Percentiles rank a stretch among this genome's conserved stretches.
phyloP scores from a whole-genome alignment of 139 green algal species.

The Coccomyxa sp. region DNA sequence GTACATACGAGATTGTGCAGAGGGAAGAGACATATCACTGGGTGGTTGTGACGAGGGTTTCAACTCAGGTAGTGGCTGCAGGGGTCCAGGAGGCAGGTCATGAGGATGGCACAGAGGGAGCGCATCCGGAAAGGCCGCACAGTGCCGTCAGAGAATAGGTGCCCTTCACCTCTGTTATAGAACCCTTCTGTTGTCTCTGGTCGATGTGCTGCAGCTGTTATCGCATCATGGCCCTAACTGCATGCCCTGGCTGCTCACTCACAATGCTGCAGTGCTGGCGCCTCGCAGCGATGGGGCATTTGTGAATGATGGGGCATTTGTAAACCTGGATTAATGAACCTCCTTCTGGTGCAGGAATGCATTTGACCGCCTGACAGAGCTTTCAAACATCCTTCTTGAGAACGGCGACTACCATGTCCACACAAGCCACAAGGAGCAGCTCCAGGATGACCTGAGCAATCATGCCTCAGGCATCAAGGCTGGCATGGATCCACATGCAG shows the following conservation, averaged over 20 bases:
- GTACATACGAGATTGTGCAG: too few relatives aligned
- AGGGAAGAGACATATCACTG: too few relatives aligned
- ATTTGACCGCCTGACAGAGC: slow-evolving; percentile 48
- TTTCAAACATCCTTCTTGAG: slow-evolving; percentile 36
- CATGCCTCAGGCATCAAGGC: not conserved
- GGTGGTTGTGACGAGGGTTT: too few relatives aligned
- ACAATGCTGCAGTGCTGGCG: not conserved
- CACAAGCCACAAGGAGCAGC: slow-evolving; percentile 19
- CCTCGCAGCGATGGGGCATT: too few relatives aligned
- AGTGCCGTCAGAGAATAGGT: slow-evolving; percentile 21
- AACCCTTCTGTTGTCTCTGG: not conserved
- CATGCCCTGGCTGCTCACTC: not conserved
- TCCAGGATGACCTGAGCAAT: slow-evolving; percentile 2
- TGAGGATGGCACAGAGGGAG: not conserved
- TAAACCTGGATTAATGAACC: not conserved
- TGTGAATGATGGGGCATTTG: too few relatives aligned
- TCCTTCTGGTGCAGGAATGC: slow-evolving; percentile 8
- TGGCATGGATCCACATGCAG: not conserved
- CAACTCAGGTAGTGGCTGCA: too few relatives aligned
- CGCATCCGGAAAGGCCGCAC: not conserved
- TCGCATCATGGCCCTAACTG: not conserved
- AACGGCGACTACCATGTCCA: slow-evolving; percentile 40
- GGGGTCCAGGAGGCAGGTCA: not conserved
- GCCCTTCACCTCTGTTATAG: not conserved
- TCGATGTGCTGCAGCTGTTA: not conserved